Conservation (phyloP, 2,329 filamentous ascomycete genomes). For the Trichoderma harzianum region DNA sequence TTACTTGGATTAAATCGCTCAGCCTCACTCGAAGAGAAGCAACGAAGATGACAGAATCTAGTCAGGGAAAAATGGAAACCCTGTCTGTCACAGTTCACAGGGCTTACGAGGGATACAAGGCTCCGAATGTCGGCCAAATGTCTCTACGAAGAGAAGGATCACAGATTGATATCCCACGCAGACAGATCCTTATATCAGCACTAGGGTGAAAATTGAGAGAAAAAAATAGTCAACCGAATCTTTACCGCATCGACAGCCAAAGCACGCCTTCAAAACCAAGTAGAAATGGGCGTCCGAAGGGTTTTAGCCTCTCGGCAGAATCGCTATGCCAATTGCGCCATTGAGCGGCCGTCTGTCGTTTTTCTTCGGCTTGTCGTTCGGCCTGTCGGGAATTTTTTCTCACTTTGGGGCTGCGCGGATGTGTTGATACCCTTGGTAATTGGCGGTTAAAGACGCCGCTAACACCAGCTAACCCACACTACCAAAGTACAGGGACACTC, state of each 20-base stretch:
- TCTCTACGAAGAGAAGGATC: neutral
- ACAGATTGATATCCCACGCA: neutral
- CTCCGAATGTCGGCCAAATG: neutral
- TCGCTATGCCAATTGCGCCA: neutral
- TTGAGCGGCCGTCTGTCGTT: slow-evolving; percentile 10
- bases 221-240: slow-evolving; percentile 5
- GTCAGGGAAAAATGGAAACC: neutral
- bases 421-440: neutral
- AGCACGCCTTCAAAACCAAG: neutral
- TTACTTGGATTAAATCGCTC: neutral
- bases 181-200: neutral
- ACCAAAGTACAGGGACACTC: neutral
- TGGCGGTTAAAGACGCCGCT: neutral
- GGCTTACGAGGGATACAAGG: neutral
- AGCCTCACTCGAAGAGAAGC: neutral
- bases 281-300: neutral
- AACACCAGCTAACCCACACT: neutral
- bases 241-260: neutral
- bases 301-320: neutral
- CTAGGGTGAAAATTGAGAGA: neutral
- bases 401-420: neutral
- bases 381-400: neutral
- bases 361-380: neutral
- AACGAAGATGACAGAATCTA: neutral
- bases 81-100: neutral